Evolutionary conservation across 768 basidiomycete genomes (phyloP).

Genomic region (Termitomyces eurrhizus): DNA sequence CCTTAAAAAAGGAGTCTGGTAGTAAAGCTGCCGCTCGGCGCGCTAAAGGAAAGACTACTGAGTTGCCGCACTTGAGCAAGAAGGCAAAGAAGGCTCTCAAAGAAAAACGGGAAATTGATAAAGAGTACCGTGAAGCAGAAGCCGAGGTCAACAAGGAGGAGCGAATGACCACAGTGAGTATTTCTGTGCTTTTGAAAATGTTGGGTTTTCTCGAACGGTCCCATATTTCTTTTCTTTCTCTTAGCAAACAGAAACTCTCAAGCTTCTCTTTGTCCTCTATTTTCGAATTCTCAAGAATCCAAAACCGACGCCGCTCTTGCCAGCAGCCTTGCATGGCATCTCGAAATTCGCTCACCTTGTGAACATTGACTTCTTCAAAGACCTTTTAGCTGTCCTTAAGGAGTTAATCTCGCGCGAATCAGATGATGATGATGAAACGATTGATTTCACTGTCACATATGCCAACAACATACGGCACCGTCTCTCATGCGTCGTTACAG

Average conservation of each 20-base stretch:
- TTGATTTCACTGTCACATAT: conserved; percentile 22
- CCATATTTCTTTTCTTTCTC: background rate
- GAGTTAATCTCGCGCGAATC: conserved; percentile 57
- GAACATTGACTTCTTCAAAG: conserved; percentile 98
- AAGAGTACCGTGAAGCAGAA: conserved; percentile 91
- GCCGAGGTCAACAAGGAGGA: conserved; percentile 93
- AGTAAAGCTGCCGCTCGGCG: conserved; percentile 39
- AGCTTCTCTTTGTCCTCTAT: conserved; percentile 94
- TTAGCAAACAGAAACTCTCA: conserved; percentile 97
- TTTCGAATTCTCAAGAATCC: conserved; percentile 93
- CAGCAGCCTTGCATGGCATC: conserved; percentile 87
- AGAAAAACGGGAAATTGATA: conserved; percentile 86
- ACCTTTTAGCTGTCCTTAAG: conserved; percentile 85
- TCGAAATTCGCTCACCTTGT: conserved; percentile 93
- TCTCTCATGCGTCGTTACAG: conserved; percentile 87
- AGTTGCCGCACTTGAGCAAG: conserved; percentile 83
- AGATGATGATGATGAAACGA: conserved; percentile 35
- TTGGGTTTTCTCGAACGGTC: background rate
- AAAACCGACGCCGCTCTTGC: conserved; percentile 70
- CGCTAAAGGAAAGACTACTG: conserved; percentile 55
- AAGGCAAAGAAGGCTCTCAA: conserved; percentile 82
- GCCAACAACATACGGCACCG: conserved; percentile 48
- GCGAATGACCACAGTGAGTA: conserved; percentile 70
- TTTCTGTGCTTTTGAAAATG: background rate
- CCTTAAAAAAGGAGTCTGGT: conserved; percentile 36